Evolutionary conservation across 768 basidiomycete species (phyloP), one percentile per base, ranked within the genome.

Genomic region (Panaeolus papilionaceus): DNA sequence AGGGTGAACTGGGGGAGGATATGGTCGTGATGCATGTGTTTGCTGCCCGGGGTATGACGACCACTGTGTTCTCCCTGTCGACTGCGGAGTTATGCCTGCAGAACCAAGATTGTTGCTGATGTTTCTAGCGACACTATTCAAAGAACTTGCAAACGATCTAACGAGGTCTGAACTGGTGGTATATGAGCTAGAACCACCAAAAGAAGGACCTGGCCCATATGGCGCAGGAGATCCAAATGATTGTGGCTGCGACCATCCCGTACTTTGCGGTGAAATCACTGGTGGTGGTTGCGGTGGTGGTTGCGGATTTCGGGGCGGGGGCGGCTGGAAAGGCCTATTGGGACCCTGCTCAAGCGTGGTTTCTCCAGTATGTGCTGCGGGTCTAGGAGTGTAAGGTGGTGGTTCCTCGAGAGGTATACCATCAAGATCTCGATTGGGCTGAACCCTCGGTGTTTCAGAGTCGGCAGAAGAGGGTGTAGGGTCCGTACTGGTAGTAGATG

Each of bases 301-400:
- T 58, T 28, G 62, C 26, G 66, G 16, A 64, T 58, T 61, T 44
- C 66, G 64, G 64, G 39, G 70, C 64, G 77, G 82, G 0, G 82
- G 71, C 9, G 71, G 79, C 71, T 90, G 89, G 71, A 90, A 92
- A 0, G 92, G 89, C 12, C 90, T 72, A 4, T 77, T 65, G 0
- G 92, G 92, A 0, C 92, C 92, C 20, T 84, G 77, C 64, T 91
- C 87, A 2, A 93, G 68, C 0, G 89, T 87, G 1, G 81, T 77
- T 73, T 94, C 92, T 14, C 91, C 92, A 2, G 84, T 79, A 54
- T 75, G 70, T 18, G 80, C 61, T 61, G 89, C 83, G 3, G 92
- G 85, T 1, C 82, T 70, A 0, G 86, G 79, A 0, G 91, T 91
- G 71, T 93, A 94, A 0, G 92, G 87, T 0, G 92, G 92, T 0